phyloP scores from a whole-genome alignment of 495 filamentous ascomycete genomes.

The Tuber umbilicatum region DNA sequence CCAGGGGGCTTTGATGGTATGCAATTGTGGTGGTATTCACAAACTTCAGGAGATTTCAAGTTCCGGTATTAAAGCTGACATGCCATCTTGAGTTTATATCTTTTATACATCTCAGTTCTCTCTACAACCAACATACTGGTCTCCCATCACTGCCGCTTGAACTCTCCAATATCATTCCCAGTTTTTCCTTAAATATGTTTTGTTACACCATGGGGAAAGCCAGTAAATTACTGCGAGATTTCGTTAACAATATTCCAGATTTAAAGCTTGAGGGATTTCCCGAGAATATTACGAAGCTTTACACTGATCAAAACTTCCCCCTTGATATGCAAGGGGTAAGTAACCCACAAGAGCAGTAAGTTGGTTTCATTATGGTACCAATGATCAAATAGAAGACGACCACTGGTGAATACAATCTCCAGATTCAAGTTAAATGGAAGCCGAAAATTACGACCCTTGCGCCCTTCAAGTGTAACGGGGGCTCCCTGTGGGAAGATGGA shows the following conservation, averaged over 20 bases:
- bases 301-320: background rate
- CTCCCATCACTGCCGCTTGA: background rate
- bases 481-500: too few relatives aligned
- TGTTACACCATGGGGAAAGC: background rate
- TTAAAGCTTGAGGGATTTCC: background rate
- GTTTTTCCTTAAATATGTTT: background rate
- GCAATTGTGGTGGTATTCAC: too few relatives aligned
- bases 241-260: background rate
- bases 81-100: background rate
- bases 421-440: background rate
- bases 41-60: too few relatives aligned
- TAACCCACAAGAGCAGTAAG: background rate
- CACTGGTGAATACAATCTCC: background rate
- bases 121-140: background rate
- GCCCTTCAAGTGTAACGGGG: fast-evolving
- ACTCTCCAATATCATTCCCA: background rate
- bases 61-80: too few relatives aligned
- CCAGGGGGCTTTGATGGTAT: too few relatives aligned
- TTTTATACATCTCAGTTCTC: background rate
- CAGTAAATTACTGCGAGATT: background rate
- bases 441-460: background rate
- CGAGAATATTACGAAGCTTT: background rate
- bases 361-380: background rate
- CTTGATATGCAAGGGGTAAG: background rate
- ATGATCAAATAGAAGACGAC: background rate